phyloP scores from a whole-genome alignment of 495 filamentous ascomycete species.

The Penicillium pulvis region DNA sequence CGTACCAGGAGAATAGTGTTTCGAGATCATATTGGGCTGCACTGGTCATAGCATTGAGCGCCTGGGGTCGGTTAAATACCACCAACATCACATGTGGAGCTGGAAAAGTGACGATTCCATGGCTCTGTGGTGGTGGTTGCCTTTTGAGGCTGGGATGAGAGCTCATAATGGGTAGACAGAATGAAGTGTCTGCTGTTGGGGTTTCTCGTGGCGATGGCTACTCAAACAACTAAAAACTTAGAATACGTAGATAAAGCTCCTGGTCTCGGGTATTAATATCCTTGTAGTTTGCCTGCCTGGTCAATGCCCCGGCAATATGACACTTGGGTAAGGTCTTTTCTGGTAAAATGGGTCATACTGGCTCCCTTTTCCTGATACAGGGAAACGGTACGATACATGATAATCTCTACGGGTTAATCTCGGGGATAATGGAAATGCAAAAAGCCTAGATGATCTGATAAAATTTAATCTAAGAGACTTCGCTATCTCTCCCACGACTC shows the following conservation, averaged over 20 bases:
- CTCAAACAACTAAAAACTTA: background rate
- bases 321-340: background rate
- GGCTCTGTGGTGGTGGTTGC: conserved; percentile 14
- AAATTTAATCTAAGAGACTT: conserved; percentile 2
- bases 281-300: background rate
- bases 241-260: background rate
- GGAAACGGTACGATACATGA: background rate
- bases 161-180: conserved; percentile 7
- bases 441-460: conserved; percentile 16
- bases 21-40: conserved; percentile 46
- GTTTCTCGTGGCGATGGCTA: background rate
- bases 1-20: conserved; percentile 47
- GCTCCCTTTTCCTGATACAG: background rate
- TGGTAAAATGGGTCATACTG: background rate
- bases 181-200: background rate
- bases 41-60: conserved; percentile 46
- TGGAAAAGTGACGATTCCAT: conserved; percentile 30
- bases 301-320: background rate
- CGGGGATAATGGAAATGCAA: background rate
- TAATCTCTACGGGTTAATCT: background rate
- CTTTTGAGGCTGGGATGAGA: conserved; percentile 12
- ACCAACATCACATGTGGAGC: conserved; percentile 34
- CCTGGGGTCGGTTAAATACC: conserved; percentile 36
- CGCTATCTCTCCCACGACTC: background rate
- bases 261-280: background rate